These are phyloP conservation scores for Termitomyces bulborhizus DNA, from an alignment of 768 basidiomycete genomes.

Conservation along the genomic window DNA sequence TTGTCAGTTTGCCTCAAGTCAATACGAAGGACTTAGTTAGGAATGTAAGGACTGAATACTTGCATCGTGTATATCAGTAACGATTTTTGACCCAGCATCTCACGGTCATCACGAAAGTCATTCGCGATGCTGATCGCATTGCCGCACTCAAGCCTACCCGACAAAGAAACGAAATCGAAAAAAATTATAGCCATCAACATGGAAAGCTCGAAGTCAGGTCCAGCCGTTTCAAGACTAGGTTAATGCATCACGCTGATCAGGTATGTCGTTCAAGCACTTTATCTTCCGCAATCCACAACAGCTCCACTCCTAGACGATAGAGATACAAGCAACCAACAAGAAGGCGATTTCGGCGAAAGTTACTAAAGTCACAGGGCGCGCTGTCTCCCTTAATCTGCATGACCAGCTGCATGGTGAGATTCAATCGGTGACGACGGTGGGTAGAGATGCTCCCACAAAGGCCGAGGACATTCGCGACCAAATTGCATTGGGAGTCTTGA, in stretches of 20 bases:
- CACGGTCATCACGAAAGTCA: conserved; percentile 27
- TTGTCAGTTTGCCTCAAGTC: conserved; percentile 15
- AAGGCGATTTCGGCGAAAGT: conserved; percentile 17
- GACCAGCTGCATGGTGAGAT: conserved; percentile 19
- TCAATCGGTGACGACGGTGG: conserved; percentile 35
- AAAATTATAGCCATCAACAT: conserved; percentile 20
- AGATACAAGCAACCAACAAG: conserved; percentile 13
- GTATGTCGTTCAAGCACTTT: conserved; percentile 11
- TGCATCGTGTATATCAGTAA: not conserved
- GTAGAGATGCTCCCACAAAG: conserved; percentile 39
- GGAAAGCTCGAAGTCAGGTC: conserved; percentile 28
- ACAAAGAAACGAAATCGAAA: conserved; percentile 40
- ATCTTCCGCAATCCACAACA: not conserved
- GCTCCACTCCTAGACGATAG: conserved; percentile 13
- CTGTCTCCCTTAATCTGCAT: conserved; percentile 23
- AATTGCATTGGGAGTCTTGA: conserved; percentile 24
- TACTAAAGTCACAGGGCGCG: conserved; percentile 31
- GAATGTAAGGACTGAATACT: conserved; percentile 18
- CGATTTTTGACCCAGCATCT: conserved; percentile 27
- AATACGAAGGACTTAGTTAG: conserved; percentile 18
- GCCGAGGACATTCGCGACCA: conserved; percentile 31
- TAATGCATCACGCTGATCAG: conserved; percentile 23
- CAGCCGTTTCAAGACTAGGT: conserved; percentile 37
- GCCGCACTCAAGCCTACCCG: conserved; percentile 34
- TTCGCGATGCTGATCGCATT: conserved; percentile 32